phyloP scores from a whole-genome alignment of 768 basidiomycete genomes.

The Rhodotorula diobovata region DNA sequence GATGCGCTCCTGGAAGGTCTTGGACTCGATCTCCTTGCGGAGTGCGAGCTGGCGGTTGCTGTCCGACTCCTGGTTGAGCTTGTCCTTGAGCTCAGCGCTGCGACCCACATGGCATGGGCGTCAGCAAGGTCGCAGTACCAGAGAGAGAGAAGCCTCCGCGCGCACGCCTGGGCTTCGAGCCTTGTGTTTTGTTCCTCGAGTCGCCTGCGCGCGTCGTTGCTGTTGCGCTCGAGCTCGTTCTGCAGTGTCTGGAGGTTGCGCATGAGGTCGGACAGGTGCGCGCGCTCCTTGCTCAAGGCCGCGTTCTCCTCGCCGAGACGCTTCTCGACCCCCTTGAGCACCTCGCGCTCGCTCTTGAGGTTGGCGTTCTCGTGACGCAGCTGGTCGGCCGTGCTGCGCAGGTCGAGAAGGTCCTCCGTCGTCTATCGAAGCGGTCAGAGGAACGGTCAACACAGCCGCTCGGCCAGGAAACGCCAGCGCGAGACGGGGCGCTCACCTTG shows the following conservation, averaged over 20 bases:
- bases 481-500: slow-evolving; percentile 54
- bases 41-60: slow-evolving; percentile 64
- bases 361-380: slow-evolving; percentile 80
- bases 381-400: slow-evolving; percentile 34
- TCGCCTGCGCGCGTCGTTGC: slow-evolving; percentile 73
- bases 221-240: slow-evolving; percentile 74
- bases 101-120: neutral
- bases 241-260: slow-evolving; percentile 85
- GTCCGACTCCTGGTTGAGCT: slow-evolving; percentile 71
- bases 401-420: slow-evolving; percentile 39
- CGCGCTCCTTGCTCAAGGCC: slow-evolving; percentile 69
- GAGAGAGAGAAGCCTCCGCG: slow-evolving; percentile 8
- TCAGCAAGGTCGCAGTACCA: neutral
- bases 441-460: neutral
- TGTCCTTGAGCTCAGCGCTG: slow-evolving; percentile 69
- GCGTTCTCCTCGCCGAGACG: slow-evolving; percentile 83
- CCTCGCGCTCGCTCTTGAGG: slow-evolving; percentile 85
- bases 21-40: slow-evolving; percentile 73
- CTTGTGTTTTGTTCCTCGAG: slow-evolving; percentile 74
- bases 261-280: slow-evolving; percentile 81
- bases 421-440: slow-evolving; percentile 13
- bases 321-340: slow-evolving; percentile 80
- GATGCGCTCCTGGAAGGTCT: slow-evolving; percentile 66
- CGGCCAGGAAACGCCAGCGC: slow-evolving; percentile 55
- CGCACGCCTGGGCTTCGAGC: slow-evolving; percentile 72